Evolutionary conservation across 2,329 filamentous ascomycete species (phyloP), one percentile per base, ranked within the genome.

Genomic region (Neofusicoccum laricinum): DNA sequence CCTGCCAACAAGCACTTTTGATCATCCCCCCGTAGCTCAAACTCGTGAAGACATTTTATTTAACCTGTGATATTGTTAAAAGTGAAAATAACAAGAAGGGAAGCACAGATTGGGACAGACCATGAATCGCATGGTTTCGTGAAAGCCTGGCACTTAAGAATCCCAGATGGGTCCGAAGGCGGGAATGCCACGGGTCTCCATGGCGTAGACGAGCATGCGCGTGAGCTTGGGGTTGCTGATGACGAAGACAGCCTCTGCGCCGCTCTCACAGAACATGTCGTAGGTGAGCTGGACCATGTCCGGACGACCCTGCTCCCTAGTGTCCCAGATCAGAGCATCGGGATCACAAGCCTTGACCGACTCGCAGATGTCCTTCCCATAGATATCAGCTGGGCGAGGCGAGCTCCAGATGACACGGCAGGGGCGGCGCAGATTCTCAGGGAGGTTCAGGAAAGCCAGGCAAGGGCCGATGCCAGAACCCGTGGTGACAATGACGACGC

Each of bases 91-190:
- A 6, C 25, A 30, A 30, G 25, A 30, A 30, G 4, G 7, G 25
- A 0, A 30, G 25, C 25, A 30, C 7, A 6, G 7, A 30, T 4
- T 30, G 7, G 25, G 5, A 30, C 25, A 30, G 25, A 30, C 41
- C 41, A 17, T 43, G 15, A 19, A 6, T 43, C 41, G 41, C 5
- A 7, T n/a, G 15, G 41, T 43, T 4, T n/a, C 41, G 41, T 17
- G n/a, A 8, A 43, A n/a, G 41, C 43, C n/a, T 11, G 21, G 8
- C 61, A 21, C 65, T 77, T 72, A 87, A 48, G 84, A 87, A 75
- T 93, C 90, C 78, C 88, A 93, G 69, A 93, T 90, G 8, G 90
- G 88, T 6, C 90, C 90, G 76, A 85, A 92, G 8, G 89, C 88
- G 2, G 86, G 82, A 7, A 92, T 76, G 0, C 89, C 88, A 63